Conservation (phyloP, 805 yeast species). For the Candida fluviatilis region DNA sequence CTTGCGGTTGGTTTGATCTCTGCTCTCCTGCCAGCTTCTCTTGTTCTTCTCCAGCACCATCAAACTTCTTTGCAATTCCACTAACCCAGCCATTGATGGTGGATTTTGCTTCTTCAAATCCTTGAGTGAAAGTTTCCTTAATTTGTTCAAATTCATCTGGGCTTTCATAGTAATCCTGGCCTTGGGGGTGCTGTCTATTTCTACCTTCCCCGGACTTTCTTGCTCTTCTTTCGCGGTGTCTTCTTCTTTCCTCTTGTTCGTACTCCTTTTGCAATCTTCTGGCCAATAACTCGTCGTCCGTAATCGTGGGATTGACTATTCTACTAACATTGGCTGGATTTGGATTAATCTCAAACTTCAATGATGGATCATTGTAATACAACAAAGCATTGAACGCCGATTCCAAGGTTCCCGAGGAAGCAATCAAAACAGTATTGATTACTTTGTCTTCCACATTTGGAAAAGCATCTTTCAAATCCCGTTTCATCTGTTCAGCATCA, state of each 20-base stretch:
- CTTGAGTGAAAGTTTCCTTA: slow-evolving; percentile 64
- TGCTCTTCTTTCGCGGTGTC: slow-evolving; percentile 18
- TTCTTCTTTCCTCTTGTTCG: slow-evolving; percentile 36
- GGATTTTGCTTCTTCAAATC: slow-evolving; percentile 75
- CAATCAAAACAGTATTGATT: slow-evolving; percentile 77
- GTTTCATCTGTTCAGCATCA: slow-evolving; percentile 49
- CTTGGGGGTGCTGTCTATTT: no score
- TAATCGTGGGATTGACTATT: slow-evolving; percentile 2
- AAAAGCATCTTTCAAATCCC: slow-evolving; percentile 78
- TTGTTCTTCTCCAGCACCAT: slow-evolving; percentile 12
- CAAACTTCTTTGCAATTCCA: slow-evolving; percentile 54
- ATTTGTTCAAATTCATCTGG: slow-evolving; percentile 63
- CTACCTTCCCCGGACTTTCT: slow-evolving; percentile 7
- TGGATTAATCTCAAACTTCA: slow-evolving; percentile 45
- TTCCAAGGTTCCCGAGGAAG: slow-evolving; percentile 75
- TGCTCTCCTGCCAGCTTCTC: slow-evolving; percentile 7
- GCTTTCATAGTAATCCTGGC: no score
- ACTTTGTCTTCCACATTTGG: slow-evolving; percentile 71
- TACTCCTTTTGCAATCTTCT: slow-evolving; percentile 71
- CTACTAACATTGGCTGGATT: slow-evolving; percentile 4
- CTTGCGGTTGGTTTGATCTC: slow-evolving; percentile 9
- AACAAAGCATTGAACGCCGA: slow-evolving; percentile 87
- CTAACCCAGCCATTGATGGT: slow-evolving; percentile 78
- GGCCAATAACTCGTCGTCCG: slow-evolving; percentile 79
- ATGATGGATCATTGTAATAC: slow-evolving; percentile 69